These are phyloP conservation scores for Aristolochia fimbriata DNA, from an alignment of 164 flowering plant genomes.

Conservation along the genomic window DNA sequence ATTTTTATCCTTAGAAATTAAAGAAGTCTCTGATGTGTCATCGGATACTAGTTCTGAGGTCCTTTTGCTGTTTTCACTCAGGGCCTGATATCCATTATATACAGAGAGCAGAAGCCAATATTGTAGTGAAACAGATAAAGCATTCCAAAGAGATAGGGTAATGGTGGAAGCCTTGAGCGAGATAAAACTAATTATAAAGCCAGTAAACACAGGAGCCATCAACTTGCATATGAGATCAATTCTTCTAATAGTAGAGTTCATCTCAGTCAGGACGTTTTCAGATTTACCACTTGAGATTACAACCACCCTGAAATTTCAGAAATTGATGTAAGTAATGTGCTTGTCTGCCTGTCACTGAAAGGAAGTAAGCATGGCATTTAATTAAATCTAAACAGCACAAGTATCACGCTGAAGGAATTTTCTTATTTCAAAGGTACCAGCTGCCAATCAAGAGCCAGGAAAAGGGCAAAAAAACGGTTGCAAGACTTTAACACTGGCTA, in stretches of 20 bases:
- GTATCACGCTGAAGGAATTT: no score
- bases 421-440: no score
- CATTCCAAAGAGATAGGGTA: conserved; percentile 55
- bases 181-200: conserved; percentile 73
- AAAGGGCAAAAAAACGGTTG: no score
- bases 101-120: conserved; percentile 79
- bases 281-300: conserved; percentile 66
- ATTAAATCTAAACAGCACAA: no score
- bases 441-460: no score
- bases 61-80: conserved; percentile 36
- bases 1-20: conserved; percentile 10
- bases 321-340: no score
- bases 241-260: conserved; percentile 66
- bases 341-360: no score
- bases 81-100: conserved; percentile 58
- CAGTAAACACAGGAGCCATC: conserved; percentile 62
- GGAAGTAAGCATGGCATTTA: no score
- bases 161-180: conserved; percentile 75
- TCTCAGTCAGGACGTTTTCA: conserved; percentile 40
- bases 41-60: conserved; percentile 13
- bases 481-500: no score
- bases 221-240: conserved; percentile 79
- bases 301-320: conserved; percentile 52
- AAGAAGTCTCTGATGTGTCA: conserved; percentile 13
- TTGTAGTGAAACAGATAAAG: conserved; percentile 47